A percentile compares a stretch with the other conserved stretches of the same genome.
Conservation (phyloP, 805 yeast species). For the Saccharomycopsis sp. region DNA sequence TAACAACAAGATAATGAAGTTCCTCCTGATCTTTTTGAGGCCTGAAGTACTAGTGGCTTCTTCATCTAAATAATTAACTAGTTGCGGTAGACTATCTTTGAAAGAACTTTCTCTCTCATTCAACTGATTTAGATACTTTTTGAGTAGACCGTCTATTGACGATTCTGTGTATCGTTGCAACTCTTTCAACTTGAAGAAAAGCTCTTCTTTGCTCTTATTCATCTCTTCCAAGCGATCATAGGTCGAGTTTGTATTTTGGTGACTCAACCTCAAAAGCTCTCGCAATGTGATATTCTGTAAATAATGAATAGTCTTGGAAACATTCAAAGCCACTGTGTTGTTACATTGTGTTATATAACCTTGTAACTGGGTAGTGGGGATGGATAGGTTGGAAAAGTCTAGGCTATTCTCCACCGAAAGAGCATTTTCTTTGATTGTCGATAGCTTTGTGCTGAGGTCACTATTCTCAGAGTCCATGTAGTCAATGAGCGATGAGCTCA, state of each 20-base stretch:
- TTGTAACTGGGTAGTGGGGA: background rate
- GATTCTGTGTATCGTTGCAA: background rate
- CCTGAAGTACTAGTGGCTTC: background rate
- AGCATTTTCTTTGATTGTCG: background rate
- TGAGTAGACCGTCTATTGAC: background rate
- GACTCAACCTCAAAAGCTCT: background rate
- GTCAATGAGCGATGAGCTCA: background rate
- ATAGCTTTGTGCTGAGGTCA: background rate
- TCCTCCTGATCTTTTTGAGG: background rate
- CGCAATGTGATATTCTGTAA: background rate
- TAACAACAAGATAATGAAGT: background rate
- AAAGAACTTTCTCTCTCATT: background rate
- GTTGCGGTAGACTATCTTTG: background rate
- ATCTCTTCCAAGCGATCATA: background rate
- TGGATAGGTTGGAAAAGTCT: constrained; percentile 3
- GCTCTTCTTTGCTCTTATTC: background rate
- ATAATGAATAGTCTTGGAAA: background rate
- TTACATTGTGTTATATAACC: background rate
- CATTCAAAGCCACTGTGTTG: background rate
- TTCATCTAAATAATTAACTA: background rate
- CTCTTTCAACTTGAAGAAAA: background rate
- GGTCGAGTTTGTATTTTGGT: background rate
- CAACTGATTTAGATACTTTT: background rate
- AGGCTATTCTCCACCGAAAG: constrained; percentile 1
- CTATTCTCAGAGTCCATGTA: background rate